These are phyloP conservation scores for Aspergillus ellipticus DNA, from an alignment of 495 filamentous ascomycete species.

Conservation along the genomic window DNA sequence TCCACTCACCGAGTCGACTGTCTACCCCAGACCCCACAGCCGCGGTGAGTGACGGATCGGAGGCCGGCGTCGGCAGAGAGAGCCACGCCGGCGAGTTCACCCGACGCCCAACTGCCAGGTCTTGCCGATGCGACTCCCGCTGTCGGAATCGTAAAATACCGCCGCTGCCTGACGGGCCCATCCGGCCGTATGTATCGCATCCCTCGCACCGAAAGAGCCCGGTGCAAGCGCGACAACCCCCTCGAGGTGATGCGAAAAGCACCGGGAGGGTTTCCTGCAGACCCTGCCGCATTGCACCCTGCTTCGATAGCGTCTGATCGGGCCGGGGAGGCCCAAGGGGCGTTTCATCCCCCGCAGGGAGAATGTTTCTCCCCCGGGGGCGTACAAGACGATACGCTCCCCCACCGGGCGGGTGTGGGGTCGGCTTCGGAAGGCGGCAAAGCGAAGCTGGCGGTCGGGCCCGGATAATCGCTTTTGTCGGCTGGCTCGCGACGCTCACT, in stretches of 20 bases:
- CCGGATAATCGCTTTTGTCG: slow-evolving; percentile 25
- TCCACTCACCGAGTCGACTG: too few species aligned
- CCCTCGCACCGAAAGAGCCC: too few species aligned
- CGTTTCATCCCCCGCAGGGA: neutral
- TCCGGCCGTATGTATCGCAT: too few species aligned
- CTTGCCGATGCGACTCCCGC: slow-evolving; percentile 6
- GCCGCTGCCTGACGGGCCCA: neutral
- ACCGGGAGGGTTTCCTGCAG: too few species aligned
- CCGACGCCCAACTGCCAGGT: neutral
- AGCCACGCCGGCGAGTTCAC: neutral
- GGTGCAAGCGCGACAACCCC: too few species aligned
- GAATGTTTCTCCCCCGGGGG: slow-evolving; percentile 4
- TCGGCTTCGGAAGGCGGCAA: slow-evolving; percentile 21
- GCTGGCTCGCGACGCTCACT: slow-evolving; percentile 10
- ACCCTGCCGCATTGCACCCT: neutral
- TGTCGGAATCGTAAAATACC: slow-evolving; percentile 10
- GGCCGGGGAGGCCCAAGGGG: neutral
- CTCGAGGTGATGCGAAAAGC: too few species aligned
- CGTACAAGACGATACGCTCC: slow-evolving; percentile 4
- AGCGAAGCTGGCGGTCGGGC: slow-evolving; percentile 1
- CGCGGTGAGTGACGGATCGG: neutral
- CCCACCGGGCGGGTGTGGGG: slow-evolving; percentile 2
- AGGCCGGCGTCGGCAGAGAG: neutral
- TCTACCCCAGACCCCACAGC: slow-evolving; percentile 3
- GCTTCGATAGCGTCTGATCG: neutral